Conservation (phyloP, 192 early-diverging fungal species). For the Entomortierella chlamydospora region DNA sequence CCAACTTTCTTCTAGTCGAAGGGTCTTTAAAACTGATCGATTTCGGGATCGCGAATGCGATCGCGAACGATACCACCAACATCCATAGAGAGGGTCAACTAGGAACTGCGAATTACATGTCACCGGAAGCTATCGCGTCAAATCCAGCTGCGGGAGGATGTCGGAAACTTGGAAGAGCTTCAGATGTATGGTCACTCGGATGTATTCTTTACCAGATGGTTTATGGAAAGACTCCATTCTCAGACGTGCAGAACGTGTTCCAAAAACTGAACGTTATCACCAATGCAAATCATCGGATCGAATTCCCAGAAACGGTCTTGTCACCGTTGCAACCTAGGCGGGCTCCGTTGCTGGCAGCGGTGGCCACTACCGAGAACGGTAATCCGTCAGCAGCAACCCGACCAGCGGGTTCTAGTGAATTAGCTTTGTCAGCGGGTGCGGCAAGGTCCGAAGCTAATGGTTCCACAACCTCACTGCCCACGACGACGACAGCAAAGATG, state of each 20-base stretch:
- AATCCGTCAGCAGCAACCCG: neutral
- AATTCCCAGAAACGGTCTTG: slow-evolving; percentile 59
- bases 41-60: slow-evolving; percentile 97
- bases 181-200: slow-evolving; percentile 93
- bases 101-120: slow-evolving; percentile 97
- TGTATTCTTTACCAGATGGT: slow-evolving; percentile 95
- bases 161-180: slow-evolving; percentile 77
- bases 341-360: neutral
- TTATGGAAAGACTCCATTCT: slow-evolving; percentile 88
- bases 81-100: slow-evolving; percentile 87
- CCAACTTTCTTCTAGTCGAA: slow-evolving; percentile 92
- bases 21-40: slow-evolving; percentile 94
- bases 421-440: neutral
- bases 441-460: neutral
- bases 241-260: slow-evolving; percentile 68
- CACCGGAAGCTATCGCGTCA: slow-evolving; percentile 86
- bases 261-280: slow-evolving; percentile 80
- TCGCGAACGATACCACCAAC: slow-evolving; percentile 94
- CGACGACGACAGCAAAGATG: neutral
- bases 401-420: neutral
- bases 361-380: neutral
- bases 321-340: slow-evolving; percentile 16
- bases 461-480: neutral
- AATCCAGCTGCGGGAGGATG: slow-evolving; percentile 22
- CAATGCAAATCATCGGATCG: slow-evolving; percentile 74